Conservation (phyloP, 2,329 filamentous ascomycete species). For the Colletotrichum sp. region DNA sequence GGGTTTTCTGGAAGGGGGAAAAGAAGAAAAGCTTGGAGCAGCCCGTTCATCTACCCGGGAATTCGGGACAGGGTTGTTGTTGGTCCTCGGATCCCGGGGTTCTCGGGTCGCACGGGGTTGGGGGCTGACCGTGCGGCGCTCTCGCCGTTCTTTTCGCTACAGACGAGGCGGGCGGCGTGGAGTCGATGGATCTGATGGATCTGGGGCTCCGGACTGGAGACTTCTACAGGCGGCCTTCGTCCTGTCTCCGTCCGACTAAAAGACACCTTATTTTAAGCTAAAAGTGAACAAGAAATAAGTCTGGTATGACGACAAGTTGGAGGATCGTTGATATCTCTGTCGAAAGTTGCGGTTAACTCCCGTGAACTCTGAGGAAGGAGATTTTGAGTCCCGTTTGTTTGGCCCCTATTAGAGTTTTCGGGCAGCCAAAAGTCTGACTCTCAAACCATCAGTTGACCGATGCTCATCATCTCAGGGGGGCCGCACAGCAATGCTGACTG, state of each 20-base stretch:
- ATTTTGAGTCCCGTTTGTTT: background rate
- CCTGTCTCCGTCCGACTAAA: background rate
- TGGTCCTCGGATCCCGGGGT: background rate
- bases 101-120: background rate
- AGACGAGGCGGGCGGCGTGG: background rate
- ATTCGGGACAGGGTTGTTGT: background rate
- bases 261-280: background rate
- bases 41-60: background rate
- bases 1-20: background rate
- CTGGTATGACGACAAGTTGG: background rate
- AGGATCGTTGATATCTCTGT: background rate
- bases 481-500: background rate
- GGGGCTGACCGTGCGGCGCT: background rate
- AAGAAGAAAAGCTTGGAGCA: background rate
- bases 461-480: background rate
- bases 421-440: background rate
- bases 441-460: background rate
- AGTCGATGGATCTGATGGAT: background rate
- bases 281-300: background rate
- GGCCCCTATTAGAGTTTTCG: background rate
- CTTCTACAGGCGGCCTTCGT: background rate
- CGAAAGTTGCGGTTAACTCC: background rate
- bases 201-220: background rate
- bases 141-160: background rate
- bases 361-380: background rate